phyloP scores from a whole-genome alignment of 257 asterid species.

The Salvia splendens region DNA sequence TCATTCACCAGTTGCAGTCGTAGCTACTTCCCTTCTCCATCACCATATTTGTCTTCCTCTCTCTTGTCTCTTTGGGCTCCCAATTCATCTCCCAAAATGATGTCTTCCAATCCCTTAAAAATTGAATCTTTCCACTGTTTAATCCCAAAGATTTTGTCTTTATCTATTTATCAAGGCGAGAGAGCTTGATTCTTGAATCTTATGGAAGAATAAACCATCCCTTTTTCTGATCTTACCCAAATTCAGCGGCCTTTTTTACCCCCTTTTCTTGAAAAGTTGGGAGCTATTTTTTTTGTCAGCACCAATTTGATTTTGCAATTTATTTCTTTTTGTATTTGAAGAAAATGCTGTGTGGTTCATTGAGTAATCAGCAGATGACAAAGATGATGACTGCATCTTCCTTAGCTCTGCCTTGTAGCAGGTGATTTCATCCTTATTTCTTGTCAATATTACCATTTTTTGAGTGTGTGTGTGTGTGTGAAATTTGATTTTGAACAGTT shows the following conservation, averaged over 20 bases:
- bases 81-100: constrained; percentile 47
- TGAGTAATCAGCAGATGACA: constrained; percentile 43
- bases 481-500: constrained; percentile 14
- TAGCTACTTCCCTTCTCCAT: constrained; percentile 40
- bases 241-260: constrained; percentile 32
- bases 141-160: constrained; percentile 32
- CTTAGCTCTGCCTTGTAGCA: constrained; percentile 33
- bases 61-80: constrained; percentile 44
- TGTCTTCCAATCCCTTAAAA: constrained; percentile 34
- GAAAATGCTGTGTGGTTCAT: constrained; percentile 56
- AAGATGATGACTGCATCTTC: constrained; percentile 41
- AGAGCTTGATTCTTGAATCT: constrained; percentile 35
- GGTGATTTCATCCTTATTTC: constrained; percentile 43
- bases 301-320: not conserved
- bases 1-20: constrained; percentile 34
- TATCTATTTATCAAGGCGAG: constrained; percentile 30
- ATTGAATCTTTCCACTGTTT: constrained; percentile 33
- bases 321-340: constrained; percentile 22
- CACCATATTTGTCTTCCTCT: constrained; percentile 46
- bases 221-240: constrained; percentile 22
- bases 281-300: constrained; percentile 11
- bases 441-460: not conserved
- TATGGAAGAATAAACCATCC: constrained; percentile 7
- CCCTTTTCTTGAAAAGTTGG: constrained; percentile 26
- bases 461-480: constrained; percentile 9